Base-by-base conservation (phyloP, 306 rosid genomes). In the Sesbania bispinosa region DNA sequence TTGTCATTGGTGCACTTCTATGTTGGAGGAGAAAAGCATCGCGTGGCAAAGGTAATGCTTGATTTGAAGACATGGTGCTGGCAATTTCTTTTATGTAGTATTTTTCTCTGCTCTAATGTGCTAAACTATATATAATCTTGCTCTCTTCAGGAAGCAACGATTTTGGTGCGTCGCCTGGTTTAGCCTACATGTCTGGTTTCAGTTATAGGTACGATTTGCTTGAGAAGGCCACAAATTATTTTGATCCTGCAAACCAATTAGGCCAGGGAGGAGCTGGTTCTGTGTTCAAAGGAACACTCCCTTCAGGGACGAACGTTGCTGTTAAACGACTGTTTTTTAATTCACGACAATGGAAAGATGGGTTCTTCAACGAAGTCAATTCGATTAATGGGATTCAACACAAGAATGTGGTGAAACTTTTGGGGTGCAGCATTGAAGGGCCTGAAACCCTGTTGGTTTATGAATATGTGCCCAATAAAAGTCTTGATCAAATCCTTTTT, bases 381-480 rank as follows among this genome's bases (percentile, higher is more conserved):
- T 80, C 83, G 62, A 81, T 86, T 10, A 82, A 68, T 20, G 86
- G 85, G 9, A 83, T 81, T 75, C 70, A 79, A 42, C 91, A 81
- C 77, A 86, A 83, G 85, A 88, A 88, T 66, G 81, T 88, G 21
- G 90, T 84, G 18, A 75, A 63, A 75, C 90, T 88, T 47, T 50
- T 90, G 62, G 95, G 95, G 10, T 88, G 90, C 81, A 86, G 92
- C 80, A 77, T 83, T 80, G 92, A 87, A 67, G 95, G 92, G 48
- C 90, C 92, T 3, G 95, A 88, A 78, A 85, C 89, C 73, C 86
- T 88, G 9, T 85, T 88, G 33, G 86, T 90, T 43, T 88, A 88
- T 68, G 95, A 90, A 74, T 90, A 71, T 27, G 69, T 86, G 29
- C 82, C 94, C 42, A 66, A 78, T 73, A 80, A 66, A 72, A 88